Evolutionary conservation across 805 yeast species (phyloP).

Genomic region (Candida pseudoglaebosa): DNA sequence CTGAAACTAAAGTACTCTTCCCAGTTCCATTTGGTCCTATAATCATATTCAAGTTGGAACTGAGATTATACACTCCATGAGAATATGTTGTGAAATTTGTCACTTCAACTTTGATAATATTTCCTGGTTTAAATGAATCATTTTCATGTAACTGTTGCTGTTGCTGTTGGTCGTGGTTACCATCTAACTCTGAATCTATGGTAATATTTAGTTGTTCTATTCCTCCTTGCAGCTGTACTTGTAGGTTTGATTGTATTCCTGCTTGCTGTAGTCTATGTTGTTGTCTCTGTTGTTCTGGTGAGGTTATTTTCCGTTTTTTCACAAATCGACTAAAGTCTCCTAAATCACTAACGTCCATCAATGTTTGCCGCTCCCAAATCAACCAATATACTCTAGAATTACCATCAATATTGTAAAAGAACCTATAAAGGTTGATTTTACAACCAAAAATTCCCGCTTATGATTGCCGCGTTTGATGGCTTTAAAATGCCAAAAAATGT

Average conservation of each 20-base stretch:
- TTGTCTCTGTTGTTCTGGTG: too few relatives aligned
- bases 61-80: constrained; percentile 65
- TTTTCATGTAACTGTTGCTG: too few relatives aligned
- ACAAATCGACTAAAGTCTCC: constrained; percentile 9
- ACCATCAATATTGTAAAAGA: too few relatives aligned
- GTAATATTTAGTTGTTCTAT: too few relatives aligned
- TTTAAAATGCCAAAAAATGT: too few relatives aligned
- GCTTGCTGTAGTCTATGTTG: too few relatives aligned
- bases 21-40: constrained; percentile 98
- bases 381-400: too few relatives aligned
- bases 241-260: too few relatives aligned
- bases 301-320: not conserved
- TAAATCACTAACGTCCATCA: constrained; percentile 1
- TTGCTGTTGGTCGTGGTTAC: too few relatives aligned
- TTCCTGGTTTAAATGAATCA: constrained; percentile 36
- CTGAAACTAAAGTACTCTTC: constrained; percentile 88
- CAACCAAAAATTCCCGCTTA: too few relatives aligned
- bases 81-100: constrained; percentile 67
- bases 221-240: too few relatives aligned
- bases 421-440: not conserved
- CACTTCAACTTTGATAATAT: constrained; percentile 48
- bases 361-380: not conserved
- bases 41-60: constrained; percentile 84
- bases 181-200: too few relatives aligned
- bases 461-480: not conserved